Percentiles rank a stretch among this genome's conserved stretches.
Conservation (phyloP, 129 eudicot species). For the Centrapalus pauciflorus region DNA sequence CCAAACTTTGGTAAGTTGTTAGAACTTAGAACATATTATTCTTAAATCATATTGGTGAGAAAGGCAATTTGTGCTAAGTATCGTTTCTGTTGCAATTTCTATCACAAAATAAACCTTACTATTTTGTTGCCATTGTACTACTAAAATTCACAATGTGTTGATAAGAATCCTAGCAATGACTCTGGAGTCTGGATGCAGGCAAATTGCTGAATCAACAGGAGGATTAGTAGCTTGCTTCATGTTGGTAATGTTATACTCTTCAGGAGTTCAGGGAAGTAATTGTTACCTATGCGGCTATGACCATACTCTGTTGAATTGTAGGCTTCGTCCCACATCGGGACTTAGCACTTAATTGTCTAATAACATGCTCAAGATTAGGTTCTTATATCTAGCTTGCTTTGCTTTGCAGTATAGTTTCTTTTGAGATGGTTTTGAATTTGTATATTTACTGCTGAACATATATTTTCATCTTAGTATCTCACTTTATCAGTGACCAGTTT, state of each 20-base stretch:
- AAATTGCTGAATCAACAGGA: not conserved
- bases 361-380: not conserved
- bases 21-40: not conserved
- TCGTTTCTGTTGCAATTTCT: not conserved
- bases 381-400: not conserved
- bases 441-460: not conserved
- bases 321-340: too few relatives aligned
- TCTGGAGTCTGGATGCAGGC: too few relatives aligned
- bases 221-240: not conserved
- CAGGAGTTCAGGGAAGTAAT: not conserved
- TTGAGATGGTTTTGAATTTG: not conserved
- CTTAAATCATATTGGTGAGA: not conserved
- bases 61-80: not conserved
- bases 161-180: too few relatives aligned
- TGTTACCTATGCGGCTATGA: too few relatives aligned
- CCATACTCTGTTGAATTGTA: too few relatives aligned
- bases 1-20: conserved; percentile 12
- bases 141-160: too few relatives aligned
- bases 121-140: too few relatives aligned
- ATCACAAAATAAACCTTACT: too few relatives aligned
- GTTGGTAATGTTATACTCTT: too few relatives aligned
- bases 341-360: too few relatives aligned
- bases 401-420: not conserved
- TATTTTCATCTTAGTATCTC: not conserved
- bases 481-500: not conserved